These are phyloP conservation scores for Chiua virens DNA, from an alignment of 768 basidiomycete genomes.

Conservation along the genomic window DNA sequence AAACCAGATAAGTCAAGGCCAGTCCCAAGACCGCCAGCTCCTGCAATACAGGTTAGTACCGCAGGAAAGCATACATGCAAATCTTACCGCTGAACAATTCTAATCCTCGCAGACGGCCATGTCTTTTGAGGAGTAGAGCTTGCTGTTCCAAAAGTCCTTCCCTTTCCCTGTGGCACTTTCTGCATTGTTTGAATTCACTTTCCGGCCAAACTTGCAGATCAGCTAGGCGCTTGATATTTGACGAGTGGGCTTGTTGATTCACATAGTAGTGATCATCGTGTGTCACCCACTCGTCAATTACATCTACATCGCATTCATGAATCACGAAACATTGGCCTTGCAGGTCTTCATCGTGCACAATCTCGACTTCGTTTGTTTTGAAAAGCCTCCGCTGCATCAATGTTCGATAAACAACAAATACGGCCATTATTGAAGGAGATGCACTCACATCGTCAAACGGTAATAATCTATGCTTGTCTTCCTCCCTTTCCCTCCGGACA, in stretches of 20 bases:
- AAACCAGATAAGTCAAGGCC: conserved; percentile 62
- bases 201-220: conserved; percentile 26
- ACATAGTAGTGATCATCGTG: conserved; percentile 62
- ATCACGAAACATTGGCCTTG: conserved; percentile 57
- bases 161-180: conserved; percentile 38
- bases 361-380: conserved; percentile 29
- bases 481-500: conserved; percentile 19
- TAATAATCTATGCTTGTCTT: conserved; percentile 15
- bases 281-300: conserved; percentile 41
- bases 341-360: conserved; percentile 37
- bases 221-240: conserved; percentile 18
- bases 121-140: conserved; percentile 31
- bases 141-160: conserved; percentile 28
- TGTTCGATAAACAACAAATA: conserved; percentile 7
- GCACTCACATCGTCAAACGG: conserved; percentile 44
- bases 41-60: conserved; percentile 33
- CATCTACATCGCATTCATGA: conserved; percentile 33
- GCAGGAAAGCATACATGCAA: neutral
- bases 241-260: conserved; percentile 32
- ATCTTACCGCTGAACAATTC: conserved; percentile 68
- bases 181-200: conserved; percentile 38
- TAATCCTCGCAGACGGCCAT: conserved; percentile 53
- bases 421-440: neutral
- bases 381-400: conserved; percentile 40
- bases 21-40: conserved; percentile 73